phyloP scores from a whole-genome alignment of 2,329 filamentous ascomycete genomes.

The Moelleriella libera region DNA sequence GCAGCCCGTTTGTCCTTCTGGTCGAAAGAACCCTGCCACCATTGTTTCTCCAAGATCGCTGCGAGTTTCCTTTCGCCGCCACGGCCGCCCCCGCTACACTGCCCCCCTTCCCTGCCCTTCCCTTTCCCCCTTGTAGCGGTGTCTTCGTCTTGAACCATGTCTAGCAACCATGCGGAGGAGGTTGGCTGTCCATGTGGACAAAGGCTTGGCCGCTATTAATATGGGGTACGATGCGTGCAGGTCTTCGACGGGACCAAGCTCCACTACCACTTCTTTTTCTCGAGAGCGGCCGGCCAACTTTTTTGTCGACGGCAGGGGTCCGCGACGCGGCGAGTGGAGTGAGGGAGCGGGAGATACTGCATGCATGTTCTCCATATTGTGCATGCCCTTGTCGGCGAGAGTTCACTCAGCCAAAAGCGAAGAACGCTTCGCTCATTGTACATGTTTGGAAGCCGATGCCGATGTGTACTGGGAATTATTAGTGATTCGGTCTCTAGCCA shows the following conservation, averaged over 20 bases:
- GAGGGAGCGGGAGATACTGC: background rate
- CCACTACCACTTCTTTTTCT: background rate
- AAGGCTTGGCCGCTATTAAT: background rate
- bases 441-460: too few species aligned
- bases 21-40: background rate
- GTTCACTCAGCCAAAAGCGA: too few species aligned
- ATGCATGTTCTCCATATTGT: slow-evolving; percentile 9
- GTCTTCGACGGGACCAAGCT: background rate
- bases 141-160: background rate
- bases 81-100: background rate
- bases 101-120: background rate
- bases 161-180: background rate
- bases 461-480: too few species aligned
- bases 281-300: background rate
- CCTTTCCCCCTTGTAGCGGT: background rate
- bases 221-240: background rate
- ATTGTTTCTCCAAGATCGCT: background rate
- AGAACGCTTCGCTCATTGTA: too few species aligned
- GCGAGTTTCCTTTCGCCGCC: background rate
- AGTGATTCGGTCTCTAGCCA: too few species aligned
- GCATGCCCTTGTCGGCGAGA: background rate
- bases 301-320: slow-evolving; percentile 8
- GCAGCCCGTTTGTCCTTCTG: background rate
- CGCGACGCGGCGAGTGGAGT: background rate
- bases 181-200: slow-evolving; percentile 1